Evolutionary conservation across 2,329 filamentous ascomycete genomes (phyloP).

Genomic region (Trichophyton rubrum): DNA sequence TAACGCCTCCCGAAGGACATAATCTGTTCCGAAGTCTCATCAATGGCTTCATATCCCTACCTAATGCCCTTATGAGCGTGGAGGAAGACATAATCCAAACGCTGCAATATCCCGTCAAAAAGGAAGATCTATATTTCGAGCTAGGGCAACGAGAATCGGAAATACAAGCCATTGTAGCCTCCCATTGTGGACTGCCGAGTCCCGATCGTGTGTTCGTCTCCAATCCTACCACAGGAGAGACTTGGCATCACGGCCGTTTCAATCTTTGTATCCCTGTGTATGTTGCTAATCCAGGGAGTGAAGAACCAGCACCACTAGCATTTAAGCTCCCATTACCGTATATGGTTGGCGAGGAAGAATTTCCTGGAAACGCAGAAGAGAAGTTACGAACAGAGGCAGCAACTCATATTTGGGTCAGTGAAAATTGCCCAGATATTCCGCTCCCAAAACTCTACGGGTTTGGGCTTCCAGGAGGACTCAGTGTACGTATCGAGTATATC

Average conservation of each 20-base stretch:
- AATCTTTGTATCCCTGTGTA: constrained; percentile 12
- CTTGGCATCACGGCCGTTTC: constrained; percentile 12
- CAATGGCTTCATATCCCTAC: constrained; percentile 8
- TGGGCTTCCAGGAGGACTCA: constrained; percentile 16
- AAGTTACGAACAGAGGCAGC: constrained; percentile 16
- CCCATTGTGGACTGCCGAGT: constrained; percentile 9
- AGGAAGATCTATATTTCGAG: constrained; percentile 4
- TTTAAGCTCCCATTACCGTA: constrained; percentile 12
- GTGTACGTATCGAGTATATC: constrained; percentile 6
- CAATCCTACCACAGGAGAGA: neutral
- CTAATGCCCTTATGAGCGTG: neutral
- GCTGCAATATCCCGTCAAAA: constrained; percentile 8
- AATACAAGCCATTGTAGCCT: constrained; percentile 10
- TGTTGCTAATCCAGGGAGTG: constrained; percentile 4
- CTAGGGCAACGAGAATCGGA: constrained; percentile 4
- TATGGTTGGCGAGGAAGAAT: constrained; percentile 13
- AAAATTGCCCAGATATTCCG: constrained; percentile 15
- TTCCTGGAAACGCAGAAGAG: constrained; percentile 16
- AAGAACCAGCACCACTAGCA: constrained; percentile 7
- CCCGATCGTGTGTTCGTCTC: constrained; percentile 9
- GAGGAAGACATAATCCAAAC: constrained; percentile 11
- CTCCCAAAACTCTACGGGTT: constrained; percentile 15
- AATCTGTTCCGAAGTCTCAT: neutral
- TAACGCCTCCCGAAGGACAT: neutral
- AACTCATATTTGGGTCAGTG: constrained; percentile 15